Conservation (phyloP, 495 filamentous ascomycete species). For the Neurospora sp. region DNA sequence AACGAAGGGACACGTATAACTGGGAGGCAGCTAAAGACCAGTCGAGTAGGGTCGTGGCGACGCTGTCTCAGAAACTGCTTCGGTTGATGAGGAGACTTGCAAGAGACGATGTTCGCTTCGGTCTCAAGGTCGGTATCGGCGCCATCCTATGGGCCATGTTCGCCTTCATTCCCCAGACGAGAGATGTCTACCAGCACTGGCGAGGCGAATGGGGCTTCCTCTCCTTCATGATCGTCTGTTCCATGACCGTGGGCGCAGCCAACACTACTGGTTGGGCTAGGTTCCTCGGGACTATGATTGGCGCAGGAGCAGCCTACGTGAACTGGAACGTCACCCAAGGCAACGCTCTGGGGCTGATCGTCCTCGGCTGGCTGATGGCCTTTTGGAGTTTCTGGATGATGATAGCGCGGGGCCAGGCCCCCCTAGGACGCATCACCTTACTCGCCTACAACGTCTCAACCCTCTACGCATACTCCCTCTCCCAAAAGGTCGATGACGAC, state of each 20-base stretch:
- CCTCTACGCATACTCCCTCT: slow-evolving; percentile 85
- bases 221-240: slow-evolving; percentile 96
- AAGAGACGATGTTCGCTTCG: slow-evolving; percentile 55
- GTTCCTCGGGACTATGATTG: slow-evolving; percentile 80
- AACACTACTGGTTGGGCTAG: slow-evolving; percentile 84
- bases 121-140: slow-evolving; percentile 84
- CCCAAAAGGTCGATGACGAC: slow-evolving; percentile 66
- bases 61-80: slow-evolving; percentile 28
- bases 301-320: slow-evolving; percentile 61
- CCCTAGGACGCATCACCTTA: slow-evolving; percentile 84
- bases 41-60: slow-evolving; percentile 24
- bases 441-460: slow-evolving; percentile 96
- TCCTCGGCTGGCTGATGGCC: slow-evolving; percentile 71
- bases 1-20: slow-evolving; percentile 29
- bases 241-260: slow-evolving; percentile 91
- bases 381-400: slow-evolving; percentile 84
- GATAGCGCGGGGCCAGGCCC: slow-evolving; percentile 69
- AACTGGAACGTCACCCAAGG: slow-evolving; percentile 67
- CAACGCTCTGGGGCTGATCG: slow-evolving; percentile 61
- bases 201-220: slow-evolving; percentile 93
- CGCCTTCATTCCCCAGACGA: slow-evolving; percentile 67
- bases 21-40: slow-evolving; percentile 30
- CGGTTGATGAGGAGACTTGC: slow-evolving; percentile 31
- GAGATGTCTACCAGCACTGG: slow-evolving; percentile 79
- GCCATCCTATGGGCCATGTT: slow-evolving; percentile 79